Conservation (phyloP, 371 early-diverging fungal genomes). For the Nematocida homosporus region DNA sequence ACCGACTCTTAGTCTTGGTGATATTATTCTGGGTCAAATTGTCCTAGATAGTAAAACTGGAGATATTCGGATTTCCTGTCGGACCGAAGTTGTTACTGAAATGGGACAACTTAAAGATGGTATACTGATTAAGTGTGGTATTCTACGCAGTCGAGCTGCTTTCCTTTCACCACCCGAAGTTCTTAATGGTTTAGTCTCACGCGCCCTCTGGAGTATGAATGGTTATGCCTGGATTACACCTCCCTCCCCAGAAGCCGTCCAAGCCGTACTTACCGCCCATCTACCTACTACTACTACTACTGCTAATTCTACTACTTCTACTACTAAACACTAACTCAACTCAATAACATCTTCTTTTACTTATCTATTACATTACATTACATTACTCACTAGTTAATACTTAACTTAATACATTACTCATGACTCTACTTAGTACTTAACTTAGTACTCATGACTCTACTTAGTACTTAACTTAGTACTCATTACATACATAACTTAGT, state of each 20-base stretch:
- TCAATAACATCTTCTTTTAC: no score
- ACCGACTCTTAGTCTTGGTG: constrained; percentile 57
- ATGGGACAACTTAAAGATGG: constrained; percentile 61
- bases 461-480: no score
- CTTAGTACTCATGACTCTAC: no score
- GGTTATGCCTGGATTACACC: constrained; percentile 60
- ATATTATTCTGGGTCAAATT: constrained; percentile 61
- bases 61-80: constrained; percentile 60
- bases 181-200: constrained; percentile 6
- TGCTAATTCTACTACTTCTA: no score
- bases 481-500: no score
- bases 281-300: no score
- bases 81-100: constrained; percentile 46
- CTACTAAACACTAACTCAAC: no score
- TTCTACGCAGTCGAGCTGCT: constrained; percentile 50
- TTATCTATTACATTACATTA: no score
- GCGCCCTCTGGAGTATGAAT: constrained; percentile 59
- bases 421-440: no score
- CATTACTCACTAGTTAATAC: no score
- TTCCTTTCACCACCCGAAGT: constrained; percentile 52
- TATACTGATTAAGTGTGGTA: constrained; percentile 54
- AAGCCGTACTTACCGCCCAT: constrained; percentile 55
- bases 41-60: constrained; percentile 25
- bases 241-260: constrained; percentile 22
- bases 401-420: no score